These are phyloP conservation scores for Gossypium trilobum DNA, from an alignment of 441 rosid genomes.

Conservation along the genomic window DNA sequence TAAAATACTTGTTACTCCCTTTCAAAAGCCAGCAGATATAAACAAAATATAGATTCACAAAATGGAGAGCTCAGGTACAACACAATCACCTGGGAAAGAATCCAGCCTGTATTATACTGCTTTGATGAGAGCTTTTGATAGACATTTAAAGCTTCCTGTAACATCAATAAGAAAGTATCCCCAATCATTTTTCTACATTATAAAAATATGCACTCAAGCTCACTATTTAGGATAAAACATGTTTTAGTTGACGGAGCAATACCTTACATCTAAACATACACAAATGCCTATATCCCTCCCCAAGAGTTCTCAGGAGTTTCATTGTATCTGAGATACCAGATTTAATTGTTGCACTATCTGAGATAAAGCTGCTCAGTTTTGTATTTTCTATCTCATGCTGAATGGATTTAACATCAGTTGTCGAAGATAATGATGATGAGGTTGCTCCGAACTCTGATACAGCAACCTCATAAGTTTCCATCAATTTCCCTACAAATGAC, in stretches of 20 bases:
- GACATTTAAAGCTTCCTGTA: conserved; percentile 42
- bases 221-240: conserved; percentile 4
- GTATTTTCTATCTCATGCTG: conserved; percentile 26
- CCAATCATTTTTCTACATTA: neutral
- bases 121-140: conserved; percentile 38
- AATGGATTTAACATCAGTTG: conserved; percentile 28
- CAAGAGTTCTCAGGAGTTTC: conserved; percentile 39
- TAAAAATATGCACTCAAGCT: neutral
- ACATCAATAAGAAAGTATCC: conserved; percentile 14
- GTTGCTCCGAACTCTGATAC: conserved; percentile 20
- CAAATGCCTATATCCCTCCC: conserved; percentile 44
- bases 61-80: neutral
- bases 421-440: conserved; percentile 26
- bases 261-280: conserved; percentile 45
- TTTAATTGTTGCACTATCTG: conserved; percentile 22
- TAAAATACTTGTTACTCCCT: neutral
- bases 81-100: conserved; percentile 38
- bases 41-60: conserved; percentile 1
- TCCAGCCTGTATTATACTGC: conserved; percentile 52
- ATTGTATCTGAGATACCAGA: conserved; percentile 36
- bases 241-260: conserved; percentile 9
- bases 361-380: conserved; percentile 20
- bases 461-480: conserved; percentile 8
- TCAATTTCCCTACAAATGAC: conserved; percentile 13
- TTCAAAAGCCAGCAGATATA: conserved; percentile 1